Percentiles rank a stretch among this genome's conserved stretches.
Conservation (phyloP, 176 grass and related monocot species). For the bread wheat (Triticum aestivum) region DNA sequence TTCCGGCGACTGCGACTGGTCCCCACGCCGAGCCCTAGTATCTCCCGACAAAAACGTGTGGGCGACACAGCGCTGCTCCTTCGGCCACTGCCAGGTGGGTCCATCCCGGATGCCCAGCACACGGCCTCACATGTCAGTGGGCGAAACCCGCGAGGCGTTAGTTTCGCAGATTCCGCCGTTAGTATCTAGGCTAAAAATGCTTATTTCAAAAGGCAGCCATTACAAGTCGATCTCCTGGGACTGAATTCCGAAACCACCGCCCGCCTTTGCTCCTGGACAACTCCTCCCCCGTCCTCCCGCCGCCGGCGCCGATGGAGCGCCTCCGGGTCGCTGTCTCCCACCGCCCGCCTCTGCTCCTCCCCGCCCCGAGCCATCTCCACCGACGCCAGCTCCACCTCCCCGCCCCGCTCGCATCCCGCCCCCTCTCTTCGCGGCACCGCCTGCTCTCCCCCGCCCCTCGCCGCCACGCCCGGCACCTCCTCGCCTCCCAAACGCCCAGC, state of each 20-base stretch:
- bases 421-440: constrained; percentile 9
- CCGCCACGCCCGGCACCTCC: constrained; percentile 22
- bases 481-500: constrained; percentile 11
- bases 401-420: neutral
- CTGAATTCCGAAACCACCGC: constrained; percentile 3
- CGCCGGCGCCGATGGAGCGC: constrained; percentile 45
- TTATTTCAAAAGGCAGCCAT: neutral
- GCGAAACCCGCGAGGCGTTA: neutral
- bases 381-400: constrained; percentile 5
- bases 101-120: accelerated
- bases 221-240: neutral
- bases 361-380: neutral
- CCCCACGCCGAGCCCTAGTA: constrained; percentile 4
- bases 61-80: too few relatives aligned
- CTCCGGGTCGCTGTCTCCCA: constrained; percentile 35
- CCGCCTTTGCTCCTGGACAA: neutral
- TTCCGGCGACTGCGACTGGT: neutral
- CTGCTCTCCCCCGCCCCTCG: constrained; percentile 8
- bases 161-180: neutral
- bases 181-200: constrained; percentile 14
- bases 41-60: neutral
- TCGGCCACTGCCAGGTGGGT: neutral
- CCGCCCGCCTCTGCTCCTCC: constrained; percentile 27
- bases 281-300: neutral
- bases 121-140: neutral